Base-by-base conservation (phyloP, 257 asterid genomes). In the Nicotiana tabacum region DNA sequence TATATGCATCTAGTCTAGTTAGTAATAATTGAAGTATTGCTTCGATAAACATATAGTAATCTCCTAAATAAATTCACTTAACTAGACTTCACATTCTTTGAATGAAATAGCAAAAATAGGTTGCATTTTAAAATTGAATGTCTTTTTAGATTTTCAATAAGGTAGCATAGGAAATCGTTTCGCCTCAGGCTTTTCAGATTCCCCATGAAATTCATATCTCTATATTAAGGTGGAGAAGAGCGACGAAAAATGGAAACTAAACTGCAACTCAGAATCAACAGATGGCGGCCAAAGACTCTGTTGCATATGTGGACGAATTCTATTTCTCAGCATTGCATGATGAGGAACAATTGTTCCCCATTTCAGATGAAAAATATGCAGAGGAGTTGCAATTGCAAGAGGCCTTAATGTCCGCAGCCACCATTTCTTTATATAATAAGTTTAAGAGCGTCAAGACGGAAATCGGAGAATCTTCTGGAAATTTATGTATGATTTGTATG, bases 371-470 rank as follows among this genome's bases (percentile, higher is more conserved):
- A 27, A 39, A 0, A 15, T 85, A 77, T 33, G 89, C 89, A 4
- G 83, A 82, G 39, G 90, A 78, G 15, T 62, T 88, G 53, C 89
- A 87, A 10, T 3, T 85, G 10, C 91, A 88, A 55, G 88, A 86
- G 51, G 90, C 86, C 9, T 30, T 85, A 21, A 13, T 77, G 57
- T 67, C 84, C 11, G 83, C 81, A 8, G 21, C 61, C 3, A 10
- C 29, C 9, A 5, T 33, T 30, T 43, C 64, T 27, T 56, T 2
- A 70, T 43, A 2, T 58, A 70, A 70, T 43, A 65, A 77, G 69
- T 12, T 7, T 33, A 66, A 29, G 43, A 48, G 2, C 2, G 6
- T 35, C 12, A 13, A 9, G 61, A 61, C 30, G 43, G 77, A 84
- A 46, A 5, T 24, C 6, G 83, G 83, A n/a, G 86, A 87, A 64